Evolutionary conservation across 768 basidiomycete genomes (phyloP).

Genomic region (Agaricus sinodeliciosus): DNA sequence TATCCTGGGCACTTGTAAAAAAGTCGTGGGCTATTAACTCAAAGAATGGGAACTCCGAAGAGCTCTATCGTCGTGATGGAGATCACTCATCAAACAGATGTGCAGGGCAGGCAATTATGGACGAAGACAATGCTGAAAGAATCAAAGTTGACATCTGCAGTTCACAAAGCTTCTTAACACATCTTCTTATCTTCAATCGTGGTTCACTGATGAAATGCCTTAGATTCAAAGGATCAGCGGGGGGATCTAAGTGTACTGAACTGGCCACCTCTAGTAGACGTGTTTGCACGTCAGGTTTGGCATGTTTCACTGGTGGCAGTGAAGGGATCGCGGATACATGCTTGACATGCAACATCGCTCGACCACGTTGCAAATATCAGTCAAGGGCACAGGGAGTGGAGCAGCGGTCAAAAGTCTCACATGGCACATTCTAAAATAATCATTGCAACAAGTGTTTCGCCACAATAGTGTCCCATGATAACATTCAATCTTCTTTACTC

Average conservation of each 20-base stretch:
- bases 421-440: not conserved
- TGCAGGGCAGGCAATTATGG: not conserved
- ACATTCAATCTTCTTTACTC: not conserved
- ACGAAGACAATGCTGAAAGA: not conserved
- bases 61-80: not conserved
- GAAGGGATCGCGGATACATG: too few relatives aligned
- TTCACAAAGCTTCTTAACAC: not conserved
- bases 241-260: not conserved
- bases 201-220: not conserved
- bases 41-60: not conserved
- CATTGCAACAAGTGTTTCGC: not conserved
- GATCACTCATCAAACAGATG: slow-evolving; percentile 2
- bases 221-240: not conserved
- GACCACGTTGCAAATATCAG: too few relatives aligned
- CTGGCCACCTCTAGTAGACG: not conserved
- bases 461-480: slow-evolving; percentile 1
- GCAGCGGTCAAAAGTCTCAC: not conserved
- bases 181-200: not conserved
- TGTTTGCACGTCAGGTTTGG: not conserved
- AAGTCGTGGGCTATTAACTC: not conserved
- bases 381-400: not conserved
- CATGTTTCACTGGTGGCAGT: too few relatives aligned
- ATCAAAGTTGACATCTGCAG: not conserved
- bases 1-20: not conserved
- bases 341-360: too few relatives aligned